Evolutionary conservation across 176 grass and related monocot species (phyloP), one percentile per base, ranked within the genome.

Genomic region (Carex scoparia): DNA sequence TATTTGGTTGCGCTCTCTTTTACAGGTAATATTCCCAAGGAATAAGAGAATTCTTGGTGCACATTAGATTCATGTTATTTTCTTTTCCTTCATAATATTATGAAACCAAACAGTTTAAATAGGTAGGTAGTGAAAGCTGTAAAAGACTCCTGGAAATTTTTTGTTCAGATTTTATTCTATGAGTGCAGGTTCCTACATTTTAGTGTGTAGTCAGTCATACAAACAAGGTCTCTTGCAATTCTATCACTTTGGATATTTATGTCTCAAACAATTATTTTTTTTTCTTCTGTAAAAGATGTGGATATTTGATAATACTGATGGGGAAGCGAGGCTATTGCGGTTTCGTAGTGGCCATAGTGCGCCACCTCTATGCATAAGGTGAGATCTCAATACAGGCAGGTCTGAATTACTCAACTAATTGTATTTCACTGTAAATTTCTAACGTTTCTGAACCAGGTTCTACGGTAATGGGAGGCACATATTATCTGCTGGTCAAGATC

Each of bases 291-390:
- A 8, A 32, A 87, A 98, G 96, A 98, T 98, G 91, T 98, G 96
- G 96, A 98, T 95, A 89, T 98, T 98, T 69, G 96, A 95, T 77
- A 98, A 84, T 81, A 94, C 72, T 67, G 96, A 98, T 35, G 93
- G 96, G 32, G 91, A 95, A 87, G 96, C 91, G 73, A 91, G 96
- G 67, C 81, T 98, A 46, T 90, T 98, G 86, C 88, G 96, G 65
- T 98, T 98, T 92, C 91, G 96, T 84, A 95, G 93, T 89, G 96
- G 96, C 8, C 96, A 98, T 87, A 95, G 96, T 84, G 96, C 93
- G 84, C 93, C 93, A 71, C 93, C 96, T 90, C 86, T 92, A 71
- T 95, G 93, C 81, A 83, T 98, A 89, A 93, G 93, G 93, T 98
- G 82, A 91, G 38, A 77, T 73, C 32, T 16, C 18, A 38, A 31